Evolutionary conservation across 2,329 filamentous ascomycete genomes (phyloP).

Genomic region (Ophiostoma tasmaniense): DNA sequence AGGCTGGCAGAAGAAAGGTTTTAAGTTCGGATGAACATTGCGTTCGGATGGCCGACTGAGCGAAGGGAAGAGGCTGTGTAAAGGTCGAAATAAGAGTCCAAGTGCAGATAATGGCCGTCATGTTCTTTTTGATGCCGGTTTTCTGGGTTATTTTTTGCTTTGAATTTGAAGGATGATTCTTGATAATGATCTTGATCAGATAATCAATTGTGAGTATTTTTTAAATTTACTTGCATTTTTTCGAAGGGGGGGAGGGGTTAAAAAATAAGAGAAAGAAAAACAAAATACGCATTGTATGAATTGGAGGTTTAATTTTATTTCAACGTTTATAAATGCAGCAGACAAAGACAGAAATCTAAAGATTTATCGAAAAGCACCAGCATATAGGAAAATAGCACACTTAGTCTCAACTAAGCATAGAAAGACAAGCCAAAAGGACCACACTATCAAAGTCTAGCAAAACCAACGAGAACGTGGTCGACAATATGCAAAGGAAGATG

Average conservation of each 20-base stretch:
- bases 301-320: too few relatives aligned
- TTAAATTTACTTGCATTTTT: too few relatives aligned
- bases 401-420: not conserved
- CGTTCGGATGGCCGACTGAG: not conserved
- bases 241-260: too few relatives aligned
- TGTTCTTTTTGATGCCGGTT: too few relatives aligned
- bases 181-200: too few relatives aligned
- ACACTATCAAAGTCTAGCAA: not conserved
- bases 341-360: not conserved
- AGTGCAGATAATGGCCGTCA: not conserved
- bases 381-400: not conserved
- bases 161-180: too few relatives aligned
- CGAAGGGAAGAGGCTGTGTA: not conserved
- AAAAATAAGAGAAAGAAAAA: too few relatives aligned
- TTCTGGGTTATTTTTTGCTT: too few relatives aligned
- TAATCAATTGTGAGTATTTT: too few relatives aligned
- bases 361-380: not conserved
- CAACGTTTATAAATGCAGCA: too few relatives aligned
- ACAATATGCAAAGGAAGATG: not conserved
- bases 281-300: too few relatives aligned
- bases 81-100: not conserved
- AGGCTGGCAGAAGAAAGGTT: too few relatives aligned
- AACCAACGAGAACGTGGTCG: not conserved
- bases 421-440: not conserved
- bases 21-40: not conserved